Evolutionary conservation across 2,329 filamentous ascomycete genomes (phyloP).

Genomic region (Fusarium sp.): DNA sequence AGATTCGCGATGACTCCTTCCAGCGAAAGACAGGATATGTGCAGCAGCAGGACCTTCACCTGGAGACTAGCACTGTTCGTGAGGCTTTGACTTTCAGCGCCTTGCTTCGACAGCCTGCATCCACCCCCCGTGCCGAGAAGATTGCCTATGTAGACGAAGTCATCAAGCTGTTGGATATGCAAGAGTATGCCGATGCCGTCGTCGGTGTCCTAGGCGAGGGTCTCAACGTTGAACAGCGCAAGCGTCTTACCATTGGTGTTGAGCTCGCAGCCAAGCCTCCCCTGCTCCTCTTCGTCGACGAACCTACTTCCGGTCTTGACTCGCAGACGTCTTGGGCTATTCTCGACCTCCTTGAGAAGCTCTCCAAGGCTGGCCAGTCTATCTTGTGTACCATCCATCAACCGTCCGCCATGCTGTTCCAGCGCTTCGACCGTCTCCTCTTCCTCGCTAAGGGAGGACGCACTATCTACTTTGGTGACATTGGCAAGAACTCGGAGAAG

Average conservation of each 20-base stretch:
- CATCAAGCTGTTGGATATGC: slow-evolving; percentile 68
- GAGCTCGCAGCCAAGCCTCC: slow-evolving; percentile 61
- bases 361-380: slow-evolving; percentile 66
- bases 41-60: slow-evolving; percentile 73
- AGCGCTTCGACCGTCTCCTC: slow-evolving; percentile 70
- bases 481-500: slow-evolving; percentile 46
- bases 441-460: slow-evolving; percentile 55
- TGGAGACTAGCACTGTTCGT: slow-evolving; percentile 62
- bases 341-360: slow-evolving; percentile 77
- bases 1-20: slow-evolving; percentile 75
- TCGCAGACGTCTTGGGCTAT: slow-evolving; percentile 78
- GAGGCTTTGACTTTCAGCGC: slow-evolving; percentile 61
- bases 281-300: slow-evolving; percentile 68
- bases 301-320: slow-evolving; percentile 70
- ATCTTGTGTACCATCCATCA: slow-evolving; percentile 69
- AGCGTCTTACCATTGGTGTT: slow-evolving; percentile 66
- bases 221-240: slow-evolving; percentile 66
- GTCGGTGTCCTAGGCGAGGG: slow-evolving; percentile 62
- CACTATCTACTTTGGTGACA: slow-evolving; percentile 49
- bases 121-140: slow-evolving; percentile 63
- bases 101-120: slow-evolving; percentile 61
- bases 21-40: slow-evolving; percentile 81
- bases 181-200: slow-evolving; percentile 69
- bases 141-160: slow-evolving; percentile 68
- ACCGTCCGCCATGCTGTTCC: slow-evolving; percentile 56